Evolutionary conservation across 2,329 filamentous ascomycete species (phyloP), one percentile per base, ranked within the genome.

Genomic region (Westerdykella sp.): DNA sequence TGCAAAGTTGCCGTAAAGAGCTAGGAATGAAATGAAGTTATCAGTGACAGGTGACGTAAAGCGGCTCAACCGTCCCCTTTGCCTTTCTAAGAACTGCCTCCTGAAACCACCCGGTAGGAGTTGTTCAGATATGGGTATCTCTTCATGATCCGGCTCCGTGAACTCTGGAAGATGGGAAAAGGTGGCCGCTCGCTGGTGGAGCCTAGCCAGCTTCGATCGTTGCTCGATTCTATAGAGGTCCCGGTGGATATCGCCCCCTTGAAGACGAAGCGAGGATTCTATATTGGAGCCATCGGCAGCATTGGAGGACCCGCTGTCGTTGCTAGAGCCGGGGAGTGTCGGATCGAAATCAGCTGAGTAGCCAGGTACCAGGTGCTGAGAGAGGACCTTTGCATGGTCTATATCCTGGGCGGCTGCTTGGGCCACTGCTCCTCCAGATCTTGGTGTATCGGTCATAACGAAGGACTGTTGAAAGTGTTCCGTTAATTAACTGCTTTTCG

Each of bases 231-330:
- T 84, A 74, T 85, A 90, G 28, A 90, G 76, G 55, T 87, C 83
- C 28, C 85, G 81, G 60, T 89, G 85, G 16, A 90, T 83, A 56
- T 90, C 85, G 34, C 85, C 85, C 40, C 85, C 85, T 57, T 85
- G 84, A 3, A 89, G 73, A 45, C 73, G 79, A 41, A 89, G 70
- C 0, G 85, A 89, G 1, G 84, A 87, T 46, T 83, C 78, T 36
- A 67, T 63, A 18, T 35, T 44, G 13, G 34, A 6, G 16, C 51
- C 46, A 6, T 58, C 55, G 9, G 45, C 40, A 10, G 57, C 54
- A 32, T 49, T 52, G 13, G 57, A 53, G 13, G 57, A 55, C 44
- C 51, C 59, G 15, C 57, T 56, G 42, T 56, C 56, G 25, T 54
- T 53, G 49, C 49, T 47, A 35, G 49, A 53, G 42, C 50, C 51